Percentiles rank a stretch among this genome's conserved stretches.
These are phyloP conservation scores for Cylindrotheca fusiformis DNA, from an alignment of 108 stramenopile species.

Conservation along the genomic window DNA sequence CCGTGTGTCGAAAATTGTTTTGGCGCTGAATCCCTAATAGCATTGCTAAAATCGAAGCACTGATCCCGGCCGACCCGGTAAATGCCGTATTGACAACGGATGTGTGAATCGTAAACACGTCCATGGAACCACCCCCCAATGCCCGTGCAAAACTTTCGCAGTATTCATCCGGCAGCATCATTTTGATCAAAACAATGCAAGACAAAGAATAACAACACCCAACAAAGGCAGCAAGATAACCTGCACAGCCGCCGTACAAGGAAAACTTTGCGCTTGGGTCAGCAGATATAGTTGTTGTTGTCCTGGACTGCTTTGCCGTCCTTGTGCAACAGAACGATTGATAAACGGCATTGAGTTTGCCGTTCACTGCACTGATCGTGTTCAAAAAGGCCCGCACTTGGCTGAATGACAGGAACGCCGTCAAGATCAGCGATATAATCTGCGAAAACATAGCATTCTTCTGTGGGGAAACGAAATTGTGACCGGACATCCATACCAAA, in stretches of 20 bases:
- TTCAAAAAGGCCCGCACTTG: conserved; percentile 69
- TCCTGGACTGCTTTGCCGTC: neutral
- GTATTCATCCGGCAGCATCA: conserved; percentile 58
- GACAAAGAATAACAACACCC: conserved; percentile 66
- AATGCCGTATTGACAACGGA: conserved; percentile 52
- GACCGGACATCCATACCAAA: conserved; percentile 66
- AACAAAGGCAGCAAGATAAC: neutral
- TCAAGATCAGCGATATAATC: conserved; percentile 57
- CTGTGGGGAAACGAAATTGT: conserved; percentile 46
- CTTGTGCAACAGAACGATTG: conserved; percentile 17
- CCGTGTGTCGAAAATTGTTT: conserved; percentile 52
- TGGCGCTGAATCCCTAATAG: conserved; percentile 75
- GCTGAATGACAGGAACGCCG: conserved; percentile 57
- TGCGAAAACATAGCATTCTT: conserved; percentile 60
- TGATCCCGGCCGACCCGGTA: conserved; percentile 43
- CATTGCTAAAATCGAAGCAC: conserved; percentile 45
- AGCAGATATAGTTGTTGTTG: conserved; percentile 1
- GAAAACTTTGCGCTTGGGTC: neutral
- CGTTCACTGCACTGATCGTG: conserved; percentile 46
- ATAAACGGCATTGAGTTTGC: conserved; percentile 33
- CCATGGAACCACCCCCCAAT: conserved; percentile 35
- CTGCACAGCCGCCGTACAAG: neutral
- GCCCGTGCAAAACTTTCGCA: conserved; percentile 53
- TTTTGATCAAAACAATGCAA: conserved; percentile 69
- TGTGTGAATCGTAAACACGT: conserved; percentile 43